A percentile compares a stretch with the other conserved stretches of the same genome.
Conservation (phyloP, 352 stramenopile genomes). For the Phytophthora boehmeriae region DNA sequence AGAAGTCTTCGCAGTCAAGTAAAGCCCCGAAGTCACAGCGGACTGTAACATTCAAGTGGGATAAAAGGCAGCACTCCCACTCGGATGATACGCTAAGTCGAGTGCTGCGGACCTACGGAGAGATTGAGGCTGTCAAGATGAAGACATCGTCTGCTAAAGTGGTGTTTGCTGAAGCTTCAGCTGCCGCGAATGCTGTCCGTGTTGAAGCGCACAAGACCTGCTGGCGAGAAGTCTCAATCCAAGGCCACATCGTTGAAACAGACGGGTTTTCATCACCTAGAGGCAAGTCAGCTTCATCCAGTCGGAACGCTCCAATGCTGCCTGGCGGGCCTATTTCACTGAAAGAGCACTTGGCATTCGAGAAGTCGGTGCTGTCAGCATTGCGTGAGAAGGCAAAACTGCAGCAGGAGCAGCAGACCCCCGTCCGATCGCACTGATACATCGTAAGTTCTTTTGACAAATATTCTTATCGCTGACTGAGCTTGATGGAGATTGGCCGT, state of each 20-base stretch:
- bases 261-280: constrained; percentile 42
- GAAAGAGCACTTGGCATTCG: constrained; percentile 58
- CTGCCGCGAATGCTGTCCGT: constrained; percentile 63
- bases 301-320: constrained; percentile 32
- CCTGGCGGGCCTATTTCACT: constrained; percentile 55
- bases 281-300: constrained; percentile 21
- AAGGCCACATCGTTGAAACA: constrained; percentile 74
- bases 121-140: constrained; percentile 71
- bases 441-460: constrained; percentile 15
- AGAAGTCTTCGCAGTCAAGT: constrained; percentile 22
- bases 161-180: constrained; percentile 49
- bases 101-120: constrained; percentile 61
- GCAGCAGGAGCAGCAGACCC: constrained; percentile 32
- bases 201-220: constrained; percentile 72
- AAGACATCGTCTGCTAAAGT: constrained; percentile 76
- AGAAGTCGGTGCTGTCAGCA: constrained; percentile 56
- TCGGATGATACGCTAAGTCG: constrained; percentile 77
- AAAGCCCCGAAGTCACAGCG: constrained; percentile 60
- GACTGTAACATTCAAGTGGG: constrained; percentile 84
- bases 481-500: constrained; percentile 8
- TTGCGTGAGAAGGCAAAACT: constrained; percentile 45
- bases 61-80: constrained; percentile 67
- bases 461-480: constrained; percentile 18
- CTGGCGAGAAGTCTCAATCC: constrained; percentile 76
- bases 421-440: constrained; percentile 21